A percentile compares a stretch with the other conserved stretches of the same genome.
Evolutionary conservation across 805 yeast genomes (phyloP).

Genomic region (Kodamaea lidongshanica): DNA sequence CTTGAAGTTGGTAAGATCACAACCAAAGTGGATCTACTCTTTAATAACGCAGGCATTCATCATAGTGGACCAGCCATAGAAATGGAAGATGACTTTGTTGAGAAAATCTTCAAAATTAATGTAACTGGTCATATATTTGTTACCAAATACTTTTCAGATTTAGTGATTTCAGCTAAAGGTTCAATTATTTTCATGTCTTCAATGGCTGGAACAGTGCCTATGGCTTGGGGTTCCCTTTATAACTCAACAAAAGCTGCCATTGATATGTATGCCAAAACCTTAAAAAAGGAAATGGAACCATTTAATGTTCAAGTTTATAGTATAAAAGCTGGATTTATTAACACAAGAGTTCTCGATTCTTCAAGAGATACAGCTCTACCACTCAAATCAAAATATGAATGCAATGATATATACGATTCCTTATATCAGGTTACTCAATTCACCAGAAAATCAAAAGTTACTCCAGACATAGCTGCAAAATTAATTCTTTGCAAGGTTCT

Average conservation of each 20-base stretch:
- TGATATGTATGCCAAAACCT: constrained; percentile 26
- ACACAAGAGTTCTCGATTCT: constrained; percentile 25
- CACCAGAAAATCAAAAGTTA: constrained; percentile 17
- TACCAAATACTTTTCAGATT: constrained; percentile 25
- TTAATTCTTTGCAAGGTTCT: constrained; percentile 16
- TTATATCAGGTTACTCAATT: constrained; percentile 14
- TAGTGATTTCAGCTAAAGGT: constrained; percentile 28
- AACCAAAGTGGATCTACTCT: constrained; percentile 30
- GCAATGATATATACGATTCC: constrained; percentile 18
- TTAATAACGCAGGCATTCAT: constrained; percentile 37
- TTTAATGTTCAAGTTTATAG: constrained; percentile 35
- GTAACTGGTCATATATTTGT: constrained; percentile 34
- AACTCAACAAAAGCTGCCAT: constrained; percentile 37
- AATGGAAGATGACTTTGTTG: constrained; percentile 18
- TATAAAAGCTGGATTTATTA: constrained; percentile 36
- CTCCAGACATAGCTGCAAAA: constrained; percentile 22
- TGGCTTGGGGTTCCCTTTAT: constrained; percentile 30
- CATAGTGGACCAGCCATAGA: constrained; percentile 30
- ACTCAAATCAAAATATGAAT: constrained; percentile 16
- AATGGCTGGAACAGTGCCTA: constrained; percentile 23
- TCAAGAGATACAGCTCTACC: constrained; percentile 5
- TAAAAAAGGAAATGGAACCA: constrained; percentile 31
- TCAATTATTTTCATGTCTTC: constrained; percentile 35
- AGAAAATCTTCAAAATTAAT: constrained; percentile 27
- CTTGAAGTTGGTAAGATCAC: constrained; percentile 18